Evolutionary conservation across 371 early-diverging fungal species (phyloP).

Genomic region (Syncephalis fuscata): DNA sequence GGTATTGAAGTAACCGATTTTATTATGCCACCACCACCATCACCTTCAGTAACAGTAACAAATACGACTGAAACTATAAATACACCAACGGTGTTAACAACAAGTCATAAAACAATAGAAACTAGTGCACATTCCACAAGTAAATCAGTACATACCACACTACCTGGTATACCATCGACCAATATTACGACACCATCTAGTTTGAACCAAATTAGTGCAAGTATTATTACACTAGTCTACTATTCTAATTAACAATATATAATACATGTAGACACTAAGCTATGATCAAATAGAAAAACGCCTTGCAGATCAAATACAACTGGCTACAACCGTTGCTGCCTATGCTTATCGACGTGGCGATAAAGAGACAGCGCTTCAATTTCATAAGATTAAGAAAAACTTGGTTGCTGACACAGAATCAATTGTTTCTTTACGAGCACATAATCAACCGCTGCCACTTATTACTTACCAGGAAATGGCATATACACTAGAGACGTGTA

Average conservation of each 20-base stretch:
- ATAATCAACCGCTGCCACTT: slow-evolving; percentile 18
- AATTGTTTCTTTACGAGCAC: slow-evolving; percentile 21
- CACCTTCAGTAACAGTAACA: too few relatives aligned
- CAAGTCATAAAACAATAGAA: too few relatives aligned
- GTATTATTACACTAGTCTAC: too few relatives aligned
- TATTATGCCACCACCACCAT: not conserved
- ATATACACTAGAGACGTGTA: slow-evolving; percentile 32
- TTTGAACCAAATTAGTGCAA: too few relatives aligned
- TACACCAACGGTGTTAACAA: too few relatives aligned
- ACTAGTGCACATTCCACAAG: too few relatives aligned
- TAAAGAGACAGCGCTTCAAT: slow-evolving; percentile 21
- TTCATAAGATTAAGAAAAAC: slow-evolving; percentile 32
- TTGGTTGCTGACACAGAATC: slow-evolving; percentile 39
- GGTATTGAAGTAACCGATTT: not conserved
- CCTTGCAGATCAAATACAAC: slow-evolving; percentile 35
- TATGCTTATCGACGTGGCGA: slow-evolving; percentile 21
- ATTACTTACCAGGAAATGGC: slow-evolving; percentile 41
- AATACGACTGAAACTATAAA: too few relatives aligned
- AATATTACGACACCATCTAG: too few relatives aligned
- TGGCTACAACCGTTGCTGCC: slow-evolving; percentile 37
- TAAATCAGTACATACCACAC: too few relatives aligned
- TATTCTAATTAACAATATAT: too few relatives aligned
- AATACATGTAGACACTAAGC: slow-evolving; percentile 6
- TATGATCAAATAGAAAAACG: slow-evolving; percentile 27
- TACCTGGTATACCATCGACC: too few relatives aligned